phyloP scores from a whole-genome alignment of 208 protist genomes.

The Angomonas deanei region DNA sequence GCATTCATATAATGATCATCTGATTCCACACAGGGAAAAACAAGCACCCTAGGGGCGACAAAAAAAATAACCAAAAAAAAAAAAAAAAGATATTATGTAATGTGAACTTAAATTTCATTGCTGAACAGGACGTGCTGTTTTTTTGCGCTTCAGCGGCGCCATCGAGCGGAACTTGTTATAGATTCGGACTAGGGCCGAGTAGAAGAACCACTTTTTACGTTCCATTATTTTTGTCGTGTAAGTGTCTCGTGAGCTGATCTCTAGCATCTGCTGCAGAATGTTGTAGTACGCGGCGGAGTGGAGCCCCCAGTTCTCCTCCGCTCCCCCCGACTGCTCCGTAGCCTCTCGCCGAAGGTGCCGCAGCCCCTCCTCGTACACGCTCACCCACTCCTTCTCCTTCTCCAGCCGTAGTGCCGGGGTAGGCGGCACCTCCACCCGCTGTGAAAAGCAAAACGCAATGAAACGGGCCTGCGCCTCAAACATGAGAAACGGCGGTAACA shows the following conservation, averaged over 20 bases:
- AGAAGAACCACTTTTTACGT: constrained; percentile 59
- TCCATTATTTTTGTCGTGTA: constrained; percentile 61
- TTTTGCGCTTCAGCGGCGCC: constrained; percentile 84
- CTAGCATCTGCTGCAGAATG: constrained; percentile 69
- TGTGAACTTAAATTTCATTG: constrained; percentile 52
- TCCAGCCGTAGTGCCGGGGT: constrained; percentile 17
- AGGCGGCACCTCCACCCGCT: constrained; percentile 44
- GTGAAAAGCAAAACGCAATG: constrained; percentile 70
- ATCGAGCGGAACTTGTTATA: constrained; percentile 70
- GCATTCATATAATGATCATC: not conserved
- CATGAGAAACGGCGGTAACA: constrained; percentile 78
- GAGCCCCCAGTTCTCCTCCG: constrained; percentile 46
- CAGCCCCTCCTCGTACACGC: not conserved
- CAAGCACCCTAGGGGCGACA: not conserved
- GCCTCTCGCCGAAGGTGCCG: constrained; percentile 25
- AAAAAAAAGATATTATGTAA: constrained; percentile 4
- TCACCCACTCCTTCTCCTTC: constrained; percentile 18
- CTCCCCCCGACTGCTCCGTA: constrained; percentile 20
- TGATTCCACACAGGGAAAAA: not conserved
- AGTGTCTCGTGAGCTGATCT: constrained; percentile 68
- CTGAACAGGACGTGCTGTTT: constrained; percentile 87
- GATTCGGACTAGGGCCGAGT: constrained; percentile 49
- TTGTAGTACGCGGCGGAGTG: constrained; percentile 85
- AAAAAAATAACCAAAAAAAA: constrained; percentile 8
- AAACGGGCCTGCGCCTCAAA: constrained; percentile 85